Evolutionary conservation across 805 yeast genomes (phyloP), one percentile per base, ranked within the genome.

Genomic region (Metschnikowia lochheadii): DNA sequence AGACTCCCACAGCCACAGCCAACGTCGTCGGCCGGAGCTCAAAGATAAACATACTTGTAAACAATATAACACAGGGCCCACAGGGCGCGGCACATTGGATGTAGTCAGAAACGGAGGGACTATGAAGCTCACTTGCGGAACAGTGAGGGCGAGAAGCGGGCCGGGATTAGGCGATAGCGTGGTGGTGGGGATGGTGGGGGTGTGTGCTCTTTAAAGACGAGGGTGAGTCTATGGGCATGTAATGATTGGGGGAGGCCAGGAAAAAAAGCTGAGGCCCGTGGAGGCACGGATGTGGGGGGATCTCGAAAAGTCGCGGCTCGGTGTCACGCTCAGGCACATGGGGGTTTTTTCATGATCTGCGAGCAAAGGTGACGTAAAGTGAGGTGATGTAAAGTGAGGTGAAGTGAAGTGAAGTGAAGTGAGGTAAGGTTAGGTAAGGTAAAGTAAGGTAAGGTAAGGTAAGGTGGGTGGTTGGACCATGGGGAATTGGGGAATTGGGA

Each of bases 201-300:
- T n/a, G n/a, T n/a, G 20, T 18, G 20, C 20, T 18, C 20, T 23
- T 5, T 15, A 29, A 34, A 7, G 33, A 33, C 20, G 17, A 33
- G 45, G 32, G 38, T 37, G 31, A 20, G 21, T 33, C 45, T 42
- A 20, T 18, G 34, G 38, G 34, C 43, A 20, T 40, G 43, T 26
- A 29, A 29, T 20, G 43, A 29, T 21, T 33, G 36, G 33, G 40
- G 45, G 45, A 34, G 45, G n/a, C 36, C 37, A 33, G 45, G 38
- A 21, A 42, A 42, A 42, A 42, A 42, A 31, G 23, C 29, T 18
- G 17, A 32, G 35, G 38, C 21, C 31, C 31, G 38, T 33, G 45
- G 45, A 42, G 45, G 45, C 45, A 42, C 45, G 38, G 45, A 20
- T 42, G 45, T 42, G 45, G 38, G 38, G 38, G 45, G 45, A 42